phyloP scores from a whole-genome alignment of 129 eudicot genomes.

The Helianthus tuberosus region DNA sequence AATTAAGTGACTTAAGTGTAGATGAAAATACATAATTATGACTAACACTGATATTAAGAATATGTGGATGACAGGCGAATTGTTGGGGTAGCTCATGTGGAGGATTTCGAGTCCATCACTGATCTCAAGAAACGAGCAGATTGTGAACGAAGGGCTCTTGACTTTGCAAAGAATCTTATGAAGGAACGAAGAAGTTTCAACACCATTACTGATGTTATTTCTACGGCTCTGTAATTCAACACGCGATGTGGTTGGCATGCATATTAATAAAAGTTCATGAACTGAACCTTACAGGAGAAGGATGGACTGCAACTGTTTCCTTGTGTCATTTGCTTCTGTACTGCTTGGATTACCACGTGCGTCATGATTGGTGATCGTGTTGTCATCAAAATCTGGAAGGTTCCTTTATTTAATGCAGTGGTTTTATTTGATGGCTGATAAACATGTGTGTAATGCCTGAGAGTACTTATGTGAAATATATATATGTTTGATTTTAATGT shows the following conservation, averaged over 20 bases:
- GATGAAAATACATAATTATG: not conserved
- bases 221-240: conserved; percentile 41
- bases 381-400: conserved; percentile 21
- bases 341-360: conserved; percentile 2
- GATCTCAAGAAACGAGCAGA: conserved; percentile 67
- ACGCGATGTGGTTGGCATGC: conserved; percentile 21
- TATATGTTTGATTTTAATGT: not conserved
- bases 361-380: not conserved
- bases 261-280: conserved; percentile 21
- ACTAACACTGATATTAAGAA: not conserved
- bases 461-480: not conserved
- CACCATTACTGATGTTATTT: conserved; percentile 63
- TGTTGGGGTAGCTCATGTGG: conserved; percentile 97
- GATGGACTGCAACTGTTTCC: not conserved
- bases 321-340: conserved; percentile 23
- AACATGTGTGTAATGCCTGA: not conserved
- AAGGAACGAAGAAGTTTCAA: conserved; percentile 66
- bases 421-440: not conserved
- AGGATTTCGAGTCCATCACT: conserved; percentile 82
- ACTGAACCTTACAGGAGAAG: not conserved
- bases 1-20: conserved; percentile 8
- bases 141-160: conserved; percentile 83
- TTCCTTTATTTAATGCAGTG: not conserved
- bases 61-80: conserved; percentile 64
- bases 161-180: conserved; percentile 72